Evolutionary conservation across 2,329 filamentous ascomycete species (phyloP).

Genomic region (Gnomoniopsis smithogilvyi): DNA sequence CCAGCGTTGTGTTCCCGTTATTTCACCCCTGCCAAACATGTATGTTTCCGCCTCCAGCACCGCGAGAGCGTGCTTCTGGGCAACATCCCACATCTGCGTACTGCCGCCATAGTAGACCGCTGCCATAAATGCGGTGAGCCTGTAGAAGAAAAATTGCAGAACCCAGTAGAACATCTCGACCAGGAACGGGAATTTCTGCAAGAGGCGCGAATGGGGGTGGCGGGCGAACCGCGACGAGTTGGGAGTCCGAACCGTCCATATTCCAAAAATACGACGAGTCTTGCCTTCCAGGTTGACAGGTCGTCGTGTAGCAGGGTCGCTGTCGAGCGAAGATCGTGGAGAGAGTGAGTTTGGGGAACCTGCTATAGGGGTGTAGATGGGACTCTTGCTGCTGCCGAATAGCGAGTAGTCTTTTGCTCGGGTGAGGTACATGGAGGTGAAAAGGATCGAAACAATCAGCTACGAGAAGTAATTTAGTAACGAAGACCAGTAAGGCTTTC

Average conservation of each 20-base stretch:
- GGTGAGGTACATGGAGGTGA: constrained; percentile 35
- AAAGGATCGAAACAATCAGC: constrained; percentile 35
- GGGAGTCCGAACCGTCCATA: constrained; percentile 39
- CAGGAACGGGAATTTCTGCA: constrained; percentile 65
- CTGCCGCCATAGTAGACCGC: constrained; percentile 46
- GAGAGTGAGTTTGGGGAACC: constrained; percentile 16
- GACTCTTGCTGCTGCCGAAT: constrained; percentile 19
- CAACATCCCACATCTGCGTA: constrained; percentile 39
- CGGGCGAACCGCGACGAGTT: constrained; percentile 57
- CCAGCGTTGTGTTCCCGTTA: constrained; percentile 31
- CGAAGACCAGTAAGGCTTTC: not conserved
- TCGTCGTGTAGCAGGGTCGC: constrained; percentile 17
- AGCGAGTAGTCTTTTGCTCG: constrained; percentile 33
- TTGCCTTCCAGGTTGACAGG: constrained; percentile 25
- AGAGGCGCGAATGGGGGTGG: constrained; percentile 55
- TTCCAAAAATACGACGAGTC: constrained; percentile 26
- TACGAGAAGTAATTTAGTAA: constrained; percentile 13
- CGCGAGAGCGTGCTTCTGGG: constrained; percentile 39
- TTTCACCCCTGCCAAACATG: constrained; percentile 22
- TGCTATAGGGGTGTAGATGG: constrained; percentile 7
- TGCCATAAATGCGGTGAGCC: constrained; percentile 51
- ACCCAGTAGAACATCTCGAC: constrained; percentile 75
- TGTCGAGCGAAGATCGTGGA: constrained; percentile 18
- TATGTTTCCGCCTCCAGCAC: constrained; percentile 38
- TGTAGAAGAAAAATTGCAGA: constrained; percentile 63